Conservation (phyloP, 345 rosid species). For the Rhizophora apiculata region DNA sequence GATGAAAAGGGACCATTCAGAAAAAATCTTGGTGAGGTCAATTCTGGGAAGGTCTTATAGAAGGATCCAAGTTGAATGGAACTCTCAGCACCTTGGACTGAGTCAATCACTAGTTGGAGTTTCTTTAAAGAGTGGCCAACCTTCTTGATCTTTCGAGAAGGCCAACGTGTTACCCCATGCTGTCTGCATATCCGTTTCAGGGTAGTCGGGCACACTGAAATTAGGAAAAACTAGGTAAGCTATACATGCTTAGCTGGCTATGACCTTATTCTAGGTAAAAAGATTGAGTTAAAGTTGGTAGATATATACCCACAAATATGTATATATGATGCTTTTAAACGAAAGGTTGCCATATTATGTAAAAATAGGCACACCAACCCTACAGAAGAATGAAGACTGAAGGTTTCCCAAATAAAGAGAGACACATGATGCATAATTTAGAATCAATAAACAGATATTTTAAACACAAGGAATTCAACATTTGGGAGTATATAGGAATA, state of each 20-base stretch:
- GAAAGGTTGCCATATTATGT: background rate
- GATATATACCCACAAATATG: background rate
- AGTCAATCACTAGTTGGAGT: slow-evolving; percentile 82
- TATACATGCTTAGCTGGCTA: slow-evolving; percentile 5
- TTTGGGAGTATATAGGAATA: background rate
- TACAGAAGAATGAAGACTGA: slow-evolving; percentile 7
- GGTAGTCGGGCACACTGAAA: slow-evolving; percentile 96
- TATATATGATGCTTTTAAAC: background rate
- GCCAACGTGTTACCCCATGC: slow-evolving; percentile 91
- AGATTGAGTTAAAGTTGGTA: slow-evolving; percentile 3
- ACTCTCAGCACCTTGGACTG: slow-evolving; percentile 89
- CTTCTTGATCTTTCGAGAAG: slow-evolving; percentile 94
- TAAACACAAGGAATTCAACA: background rate
- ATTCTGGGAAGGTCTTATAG: slow-evolving; percentile 78
- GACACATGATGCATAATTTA: background rate
- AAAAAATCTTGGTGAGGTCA: slow-evolving; percentile 55
- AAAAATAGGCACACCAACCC: background rate
- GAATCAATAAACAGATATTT: background rate
- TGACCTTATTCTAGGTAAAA: background rate
- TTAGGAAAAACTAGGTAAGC: slow-evolving; percentile 19
- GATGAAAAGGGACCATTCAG: slow-evolving; percentile 39
- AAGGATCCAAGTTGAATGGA: slow-evolving; percentile 76
- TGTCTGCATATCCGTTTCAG: slow-evolving; percentile 95
- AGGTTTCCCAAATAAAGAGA: slow-evolving; percentile 1
- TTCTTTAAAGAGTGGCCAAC: slow-evolving; percentile 88